Conservation (phyloP, 352 stramenopile genomes). For the Plasmopara halstedii region DNA sequence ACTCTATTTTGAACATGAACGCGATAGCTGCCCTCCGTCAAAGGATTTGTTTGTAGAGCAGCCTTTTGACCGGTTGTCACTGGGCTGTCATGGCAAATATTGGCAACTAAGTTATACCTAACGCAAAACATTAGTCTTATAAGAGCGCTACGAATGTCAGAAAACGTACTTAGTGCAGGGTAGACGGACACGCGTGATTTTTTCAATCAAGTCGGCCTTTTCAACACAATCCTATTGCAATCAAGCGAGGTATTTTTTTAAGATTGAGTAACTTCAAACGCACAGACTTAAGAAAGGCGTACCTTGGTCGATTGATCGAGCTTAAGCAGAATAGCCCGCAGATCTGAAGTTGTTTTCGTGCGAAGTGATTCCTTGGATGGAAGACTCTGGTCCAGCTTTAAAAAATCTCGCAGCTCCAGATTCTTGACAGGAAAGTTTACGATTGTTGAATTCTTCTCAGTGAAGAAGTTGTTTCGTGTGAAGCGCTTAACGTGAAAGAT, state of each 20-base stretch:
- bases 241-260: not conserved
- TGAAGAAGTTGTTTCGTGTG: slow-evolving; percentile 96
- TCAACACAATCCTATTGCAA: slow-evolving; percentile 53
- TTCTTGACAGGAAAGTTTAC: slow-evolving; percentile 99
- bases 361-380: slow-evolving; percentile 46
- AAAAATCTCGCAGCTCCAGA: slow-evolving; percentile 92
- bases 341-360: slow-evolving; percentile 51
- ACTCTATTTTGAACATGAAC: slow-evolving; percentile 93
- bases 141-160: no score
- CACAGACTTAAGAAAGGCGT: not conserved
- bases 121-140: no score
- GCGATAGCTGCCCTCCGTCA: slow-evolving; percentile 95
- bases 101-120: slow-evolving; percentile 97
- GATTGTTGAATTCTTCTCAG: slow-evolving; percentile 99
- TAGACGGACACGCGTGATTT: slow-evolving; percentile 37
- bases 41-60: slow-evolving; percentile 82
- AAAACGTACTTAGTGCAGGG: slow-evolving; percentile 59
- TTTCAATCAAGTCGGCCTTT: slow-evolving; percentile 68
- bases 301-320: slow-evolving; percentile 35
- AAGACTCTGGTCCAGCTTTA: slow-evolving; percentile 47
- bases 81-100: slow-evolving; percentile 96
- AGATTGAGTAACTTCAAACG: not conserved
- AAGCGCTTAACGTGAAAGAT: slow-evolving; percentile 98
- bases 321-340: slow-evolving; percentile 50
- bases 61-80: slow-evolving; percentile 89